Conservation (phyloP, 306 rosid genomes). For the Mimosa bimucronata region DNA sequence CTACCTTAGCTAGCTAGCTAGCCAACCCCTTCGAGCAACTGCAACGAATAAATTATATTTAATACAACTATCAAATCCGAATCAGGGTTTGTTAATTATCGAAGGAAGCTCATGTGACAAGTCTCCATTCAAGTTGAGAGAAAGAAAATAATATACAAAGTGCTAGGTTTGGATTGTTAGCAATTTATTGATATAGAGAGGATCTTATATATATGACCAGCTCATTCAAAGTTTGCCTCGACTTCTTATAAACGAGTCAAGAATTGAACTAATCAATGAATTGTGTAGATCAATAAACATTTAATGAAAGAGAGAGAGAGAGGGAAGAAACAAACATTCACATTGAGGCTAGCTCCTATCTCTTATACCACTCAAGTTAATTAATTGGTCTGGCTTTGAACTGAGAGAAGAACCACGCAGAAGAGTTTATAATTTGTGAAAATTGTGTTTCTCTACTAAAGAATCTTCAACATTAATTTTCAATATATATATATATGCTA, state of each 20-base stretch:
- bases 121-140: conserved; percentile 29
- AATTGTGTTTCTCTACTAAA: background rate
- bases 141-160: background rate
- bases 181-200: conserved; percentile 20
- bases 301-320: conserved; percentile 1
- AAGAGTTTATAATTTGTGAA: background rate
- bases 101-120: conserved; percentile 28
- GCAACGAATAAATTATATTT: background rate
- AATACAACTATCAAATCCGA: conserved; percentile 21
- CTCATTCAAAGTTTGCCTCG: conserved; percentile 31
- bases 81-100: background rate
- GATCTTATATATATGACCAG: background rate
- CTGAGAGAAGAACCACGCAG: background rate
- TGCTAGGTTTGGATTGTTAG: background rate
- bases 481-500: background rate
- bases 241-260: conserved; percentile 4
- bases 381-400: background rate
- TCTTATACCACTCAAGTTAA: background rate
- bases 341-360: conserved; percentile 19
- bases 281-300: conserved; percentile 31
- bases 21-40: background rate
- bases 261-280: conserved; percentile 36
- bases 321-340: conserved; percentile 39
- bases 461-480: background rate
- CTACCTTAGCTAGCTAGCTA: background rate